phyloP scores from a whole-genome alignment of 257 asterid species.

The Petunia axillaris region DNA sequence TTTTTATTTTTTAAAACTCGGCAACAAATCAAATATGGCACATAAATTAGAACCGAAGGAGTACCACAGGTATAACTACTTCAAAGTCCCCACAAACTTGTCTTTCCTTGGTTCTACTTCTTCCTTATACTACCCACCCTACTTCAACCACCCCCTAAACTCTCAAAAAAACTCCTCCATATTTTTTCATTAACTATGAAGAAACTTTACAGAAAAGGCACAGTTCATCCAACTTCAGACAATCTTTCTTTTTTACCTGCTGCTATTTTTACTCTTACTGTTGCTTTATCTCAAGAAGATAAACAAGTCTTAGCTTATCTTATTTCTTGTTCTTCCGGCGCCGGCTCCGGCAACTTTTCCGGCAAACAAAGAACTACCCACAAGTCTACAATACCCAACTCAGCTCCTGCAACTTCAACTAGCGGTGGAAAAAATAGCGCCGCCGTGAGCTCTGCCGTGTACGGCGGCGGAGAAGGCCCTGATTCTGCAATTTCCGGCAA shows the following conservation, averaged over 20 bases:
- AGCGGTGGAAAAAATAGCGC: constrained; percentile 32
- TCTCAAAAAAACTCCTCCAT: constrained; percentile 23
- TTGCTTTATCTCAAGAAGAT: constrained; percentile 57
- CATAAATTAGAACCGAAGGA: too few species aligned
- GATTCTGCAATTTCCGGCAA: not conserved
- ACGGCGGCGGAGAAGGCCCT: not conserved
- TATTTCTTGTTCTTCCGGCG: constrained; percentile 53
- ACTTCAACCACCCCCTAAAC: not conserved
- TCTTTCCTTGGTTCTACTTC: constrained; percentile 13
- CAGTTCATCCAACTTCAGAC: constrained; percentile 75
- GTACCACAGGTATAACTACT: not conserved
- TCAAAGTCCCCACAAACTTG: constrained; percentile 32
- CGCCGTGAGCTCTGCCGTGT: not conserved
- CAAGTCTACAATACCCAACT: not conserved
- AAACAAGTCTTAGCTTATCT: constrained; percentile 68
- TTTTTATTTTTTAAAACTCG: too few species aligned
- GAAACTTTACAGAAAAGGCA: constrained; percentile 59
- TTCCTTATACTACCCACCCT: constrained; percentile 29
- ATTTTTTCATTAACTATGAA: constrained; percentile 47
- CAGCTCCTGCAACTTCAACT: not conserved
- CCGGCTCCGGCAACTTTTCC: not conserved
- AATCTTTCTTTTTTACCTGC: constrained; percentile 65
- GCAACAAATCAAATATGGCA: too few species aligned
- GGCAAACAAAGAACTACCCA: not conserved
- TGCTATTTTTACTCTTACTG: constrained; percentile 56